phyloP scores from a whole-genome alignment of 225 moss, liverwort and hornwort genomes.

The Climacium dendroides region DNA sequence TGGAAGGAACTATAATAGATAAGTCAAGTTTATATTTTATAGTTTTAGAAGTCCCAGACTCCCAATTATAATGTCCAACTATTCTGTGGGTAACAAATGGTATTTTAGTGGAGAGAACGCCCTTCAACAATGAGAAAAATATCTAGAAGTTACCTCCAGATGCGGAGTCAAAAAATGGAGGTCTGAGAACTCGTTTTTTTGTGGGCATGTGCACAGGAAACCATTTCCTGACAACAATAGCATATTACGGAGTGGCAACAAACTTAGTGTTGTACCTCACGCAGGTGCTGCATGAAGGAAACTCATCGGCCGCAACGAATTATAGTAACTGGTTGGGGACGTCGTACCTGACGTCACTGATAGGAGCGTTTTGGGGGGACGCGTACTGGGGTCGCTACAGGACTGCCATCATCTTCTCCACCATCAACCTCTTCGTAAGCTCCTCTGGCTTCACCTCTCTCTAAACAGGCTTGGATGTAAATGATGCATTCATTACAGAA shows the following conservation, averaged over 20 bases:
- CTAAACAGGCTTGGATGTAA: not conserved
- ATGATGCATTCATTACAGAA: not conserved
- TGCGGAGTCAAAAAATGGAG: not conserved
- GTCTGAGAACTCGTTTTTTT: not conserved
- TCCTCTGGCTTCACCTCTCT: not conserved
- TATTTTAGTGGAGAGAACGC: not conserved
- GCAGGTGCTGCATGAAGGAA: constrained; percentile 48
- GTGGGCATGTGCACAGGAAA: constrained; percentile 5
- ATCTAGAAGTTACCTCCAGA: not conserved
- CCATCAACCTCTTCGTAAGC: constrained; percentile 61
- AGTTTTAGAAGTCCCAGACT: no score
- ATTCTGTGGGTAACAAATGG: not conserved
- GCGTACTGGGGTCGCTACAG: constrained; percentile 72
- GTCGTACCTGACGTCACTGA: constrained; percentile 55
- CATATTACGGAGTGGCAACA: constrained; percentile 52
- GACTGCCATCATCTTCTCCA: constrained; percentile 56
- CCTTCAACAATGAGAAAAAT: not conserved
- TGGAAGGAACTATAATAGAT: not conserved
- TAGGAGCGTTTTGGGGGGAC: constrained; percentile 74
- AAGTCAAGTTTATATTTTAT: no score
- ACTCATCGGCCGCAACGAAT: constrained; percentile 44
- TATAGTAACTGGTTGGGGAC: constrained; percentile 66
- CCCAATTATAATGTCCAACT: not conserved
- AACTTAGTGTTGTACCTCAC: constrained; percentile 63
- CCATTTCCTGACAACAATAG: constrained; percentile 31